These are phyloP conservation scores for Exophiala dermatitidis DNA, from an alignment of 2,329 filamentous ascomycete species.

Conservation along the genomic window DNA sequence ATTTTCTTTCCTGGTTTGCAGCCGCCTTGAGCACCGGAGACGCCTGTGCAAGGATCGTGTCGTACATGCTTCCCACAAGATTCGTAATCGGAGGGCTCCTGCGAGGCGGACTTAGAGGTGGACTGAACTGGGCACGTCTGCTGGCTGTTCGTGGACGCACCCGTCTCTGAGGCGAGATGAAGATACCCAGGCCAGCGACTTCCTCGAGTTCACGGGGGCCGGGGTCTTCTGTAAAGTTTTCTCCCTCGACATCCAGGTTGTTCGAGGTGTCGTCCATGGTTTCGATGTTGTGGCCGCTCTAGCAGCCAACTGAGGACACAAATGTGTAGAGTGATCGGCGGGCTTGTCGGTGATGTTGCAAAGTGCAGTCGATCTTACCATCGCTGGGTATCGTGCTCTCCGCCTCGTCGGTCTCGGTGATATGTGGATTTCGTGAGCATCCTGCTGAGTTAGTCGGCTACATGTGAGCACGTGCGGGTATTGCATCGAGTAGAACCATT, in stretches of 20 bases:
- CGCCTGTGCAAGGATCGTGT: neutral
- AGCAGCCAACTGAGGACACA: neutral
- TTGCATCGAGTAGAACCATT: neutral
- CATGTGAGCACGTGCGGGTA: neutral
- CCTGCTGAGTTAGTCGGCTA: neutral
- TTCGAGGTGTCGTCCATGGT: neutral
- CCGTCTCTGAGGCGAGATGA: conserved; percentile 4
- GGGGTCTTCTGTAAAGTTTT: neutral
- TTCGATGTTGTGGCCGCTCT: neutral
- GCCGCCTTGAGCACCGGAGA: neutral
- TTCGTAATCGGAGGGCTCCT: neutral
- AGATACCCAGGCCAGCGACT: neutral
- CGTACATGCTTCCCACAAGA: neutral
- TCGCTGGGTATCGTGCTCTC: neutral
- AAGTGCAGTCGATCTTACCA: neutral
- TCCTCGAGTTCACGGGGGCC: neutral
- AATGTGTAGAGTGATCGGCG: neutral
- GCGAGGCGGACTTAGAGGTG: neutral
- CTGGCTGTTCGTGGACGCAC: neutral
- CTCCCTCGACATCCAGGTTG: neutral
- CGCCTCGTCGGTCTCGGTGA: neutral
- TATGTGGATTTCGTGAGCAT: neutral
- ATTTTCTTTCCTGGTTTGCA: neutral
- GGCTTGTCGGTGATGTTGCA: neutral
- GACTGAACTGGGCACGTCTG: neutral